Conservation (phyloP, 2,329 filamentous ascomycete genomes). For the Nannizziopsis barbatae region DNA sequence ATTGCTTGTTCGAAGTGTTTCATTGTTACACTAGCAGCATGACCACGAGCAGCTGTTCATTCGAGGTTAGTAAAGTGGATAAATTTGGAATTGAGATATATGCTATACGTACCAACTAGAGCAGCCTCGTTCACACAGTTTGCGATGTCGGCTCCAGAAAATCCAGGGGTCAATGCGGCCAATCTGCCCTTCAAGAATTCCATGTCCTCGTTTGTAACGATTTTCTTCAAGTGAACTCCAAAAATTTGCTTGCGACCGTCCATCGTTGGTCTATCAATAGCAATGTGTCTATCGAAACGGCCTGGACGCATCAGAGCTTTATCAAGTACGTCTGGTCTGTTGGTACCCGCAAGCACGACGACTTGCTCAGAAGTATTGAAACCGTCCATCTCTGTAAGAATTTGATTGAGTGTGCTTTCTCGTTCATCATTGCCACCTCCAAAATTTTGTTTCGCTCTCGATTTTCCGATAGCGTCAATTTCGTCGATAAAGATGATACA, state of each 20-base stretch:
- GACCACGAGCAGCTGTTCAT: conserved; percentile 62
- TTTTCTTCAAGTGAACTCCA: conserved; percentile 84
- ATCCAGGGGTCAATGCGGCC: conserved; percentile 85
- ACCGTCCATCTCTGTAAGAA: conserved; percentile 97
- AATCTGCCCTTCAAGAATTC: conserved; percentile 81
- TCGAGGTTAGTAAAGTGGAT: not conserved
- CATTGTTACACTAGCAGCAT: conserved; percentile 73
- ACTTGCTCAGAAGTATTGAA: conserved; percentile 97
- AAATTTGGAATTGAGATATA: not conserved
- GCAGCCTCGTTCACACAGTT: conserved; percentile 98
- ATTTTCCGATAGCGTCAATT: conserved; percentile 93
- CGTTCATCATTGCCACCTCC: conserved; percentile 93
- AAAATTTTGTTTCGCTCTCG: conserved; percentile 69
- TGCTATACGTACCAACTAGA: conserved; percentile 61
- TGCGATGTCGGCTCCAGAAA: conserved; percentile 94
- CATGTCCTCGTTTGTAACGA: conserved; percentile 81
- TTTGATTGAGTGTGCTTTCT: conserved; percentile 94
- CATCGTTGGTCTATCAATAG: conserved; percentile 92
- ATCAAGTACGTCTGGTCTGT: conserved; percentile 87
- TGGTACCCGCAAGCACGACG: conserved; percentile 92
- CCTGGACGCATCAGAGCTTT: conserved; percentile 93
- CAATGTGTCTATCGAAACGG: conserved; percentile 92
- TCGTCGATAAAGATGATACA: conserved; percentile 99
- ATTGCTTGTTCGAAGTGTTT: conserved; percentile 94
- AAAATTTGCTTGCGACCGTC: conserved; percentile 94